Evolutionary conservation across 345 rosid genomes (phyloP), one percentile per base, ranked within the genome.

Genomic region (Brassica nigra): DNA sequence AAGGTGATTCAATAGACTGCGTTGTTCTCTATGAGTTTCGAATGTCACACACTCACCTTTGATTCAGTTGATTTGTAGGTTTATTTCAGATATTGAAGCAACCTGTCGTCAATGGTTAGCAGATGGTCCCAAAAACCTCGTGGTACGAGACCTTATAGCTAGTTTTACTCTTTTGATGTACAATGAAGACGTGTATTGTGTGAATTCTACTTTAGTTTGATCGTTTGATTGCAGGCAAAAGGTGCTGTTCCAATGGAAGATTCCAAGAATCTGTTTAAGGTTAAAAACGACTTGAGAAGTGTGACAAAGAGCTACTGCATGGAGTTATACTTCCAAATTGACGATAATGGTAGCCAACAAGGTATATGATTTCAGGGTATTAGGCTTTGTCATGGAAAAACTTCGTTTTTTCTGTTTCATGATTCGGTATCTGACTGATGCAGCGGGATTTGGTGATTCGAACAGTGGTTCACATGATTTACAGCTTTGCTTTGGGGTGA

Each of bases 61-160:
- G 63, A 42, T 57, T 63, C 75, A 65, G 47, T 23, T 49, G n/a
- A 16, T 55, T 66, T 47, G 29, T 69, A 95, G 99, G 88, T 95
- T 95, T 74, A 93, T 95, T 78, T 95, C 99, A 36, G 98, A 95
- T 55, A 88, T 95, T 30, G 99, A 95, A 84, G 97, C 96, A 28
- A 83, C 87, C 80, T 93, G 97, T 86, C 87, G 98, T 77, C 92
- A 88, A 84, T 95, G 99, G 99, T 76, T 86, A 82, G 90, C 97
- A 52, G 89, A 95, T 84, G 98, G 98, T 78, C 91, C 96, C 2
- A 89, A 87, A 76, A 90, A 91, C 82, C 83, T 95, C 71, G 78
- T 89, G 95, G 98, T 90, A 87, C 62, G 7, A n/a, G 69, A 49
- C 16, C 18, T 2, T 52, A n/a, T n/a, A 52, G 58, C 58, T 54